Conservation (phyloP, 805 yeast species). For the Metschnikowia henanensis region DNA sequence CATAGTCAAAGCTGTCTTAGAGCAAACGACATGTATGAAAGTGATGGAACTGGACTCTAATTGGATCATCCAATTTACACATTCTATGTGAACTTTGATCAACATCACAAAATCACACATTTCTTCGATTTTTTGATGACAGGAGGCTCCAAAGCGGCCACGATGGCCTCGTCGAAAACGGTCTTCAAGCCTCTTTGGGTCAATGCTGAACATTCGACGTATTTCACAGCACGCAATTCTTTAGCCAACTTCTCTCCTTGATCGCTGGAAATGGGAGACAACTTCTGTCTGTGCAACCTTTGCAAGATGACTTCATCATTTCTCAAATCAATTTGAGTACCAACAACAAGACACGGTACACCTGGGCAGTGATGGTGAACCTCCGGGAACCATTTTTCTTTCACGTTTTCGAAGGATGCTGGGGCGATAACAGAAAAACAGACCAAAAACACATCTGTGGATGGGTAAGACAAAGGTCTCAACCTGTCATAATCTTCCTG, state of each 20-base stretch:
- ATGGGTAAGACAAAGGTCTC: constrained; percentile 95
- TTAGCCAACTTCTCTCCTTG: constrained; percentile 92
- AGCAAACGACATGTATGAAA: not conserved
- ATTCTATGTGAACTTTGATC: not conserved
- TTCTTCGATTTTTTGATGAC: constrained; percentile 78
- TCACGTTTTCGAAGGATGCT: constrained; percentile 94
- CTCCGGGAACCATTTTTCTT: constrained; percentile 99
- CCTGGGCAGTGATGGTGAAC: constrained; percentile 97
- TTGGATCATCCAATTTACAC: not conserved
- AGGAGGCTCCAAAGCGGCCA: constrained; percentile 97
- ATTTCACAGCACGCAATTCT: constrained; percentile 92
- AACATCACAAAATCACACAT: constrained; percentile 72
- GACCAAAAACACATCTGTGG: constrained; percentile 93
- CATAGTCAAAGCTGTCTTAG: not conserved
- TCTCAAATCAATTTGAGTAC: constrained; percentile 94
- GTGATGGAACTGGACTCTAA: not conserved
- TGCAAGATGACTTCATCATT: constrained; percentile 90
- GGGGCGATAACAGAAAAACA: constrained; percentile 98
- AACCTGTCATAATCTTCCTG: constrained; percentile 98
- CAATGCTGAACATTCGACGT: constrained; percentile 96
- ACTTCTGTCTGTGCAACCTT: constrained; percentile 86
- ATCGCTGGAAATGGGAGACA: constrained; percentile 80
- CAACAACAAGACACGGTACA: constrained; percentile 95
- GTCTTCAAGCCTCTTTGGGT: constrained; percentile 96
- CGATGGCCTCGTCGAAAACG: constrained; percentile 98